Conservation (phyloP, 441 rosid species). For the Pelargonium fulgidum region DNA sequence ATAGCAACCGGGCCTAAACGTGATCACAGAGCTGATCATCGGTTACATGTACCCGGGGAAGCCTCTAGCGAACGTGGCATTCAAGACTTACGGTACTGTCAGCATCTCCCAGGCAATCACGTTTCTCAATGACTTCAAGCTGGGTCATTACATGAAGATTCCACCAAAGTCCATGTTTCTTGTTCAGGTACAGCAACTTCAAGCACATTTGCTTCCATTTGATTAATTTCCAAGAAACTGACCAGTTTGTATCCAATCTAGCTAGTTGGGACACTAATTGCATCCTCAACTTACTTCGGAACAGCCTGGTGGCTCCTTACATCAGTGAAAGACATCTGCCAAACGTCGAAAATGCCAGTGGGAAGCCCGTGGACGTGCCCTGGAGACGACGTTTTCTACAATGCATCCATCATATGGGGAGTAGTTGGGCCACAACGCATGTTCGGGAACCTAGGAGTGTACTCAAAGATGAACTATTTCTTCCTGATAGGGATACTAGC, state of each 20-base stretch:
- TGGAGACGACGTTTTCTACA: conserved; percentile 38
- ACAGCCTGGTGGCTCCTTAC: conserved; percentile 44
- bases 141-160: conserved; percentile 49
- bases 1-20: conserved; percentile 40
- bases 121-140: conserved; percentile 42
- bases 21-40: conserved; percentile 42
- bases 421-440: conserved; percentile 39
- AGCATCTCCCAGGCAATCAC: conserved; percentile 37
- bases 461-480: conserved; percentile 37
- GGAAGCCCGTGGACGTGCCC: conserved; percentile 57
- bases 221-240: no score
- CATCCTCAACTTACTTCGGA: conserved; percentile 36
- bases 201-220: no score
- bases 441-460: conserved; percentile 40
- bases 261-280: conserved; percentile 31
- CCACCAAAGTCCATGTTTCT: conserved; percentile 45
- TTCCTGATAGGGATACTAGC: conserved; percentile 36
- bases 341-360: conserved; percentile 19
- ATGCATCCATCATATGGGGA: conserved; percentile 50
- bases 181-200: conserved; percentile 30
- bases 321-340: conserved; percentile 31
- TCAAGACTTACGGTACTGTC: conserved; percentile 39
- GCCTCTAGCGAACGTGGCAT: conserved; percentile 43
- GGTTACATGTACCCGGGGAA: conserved; percentile 44
- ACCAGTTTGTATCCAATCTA: no score